Conservation (phyloP, 169 alveolate species). For the Cryptosporidium sp. region DNA sequence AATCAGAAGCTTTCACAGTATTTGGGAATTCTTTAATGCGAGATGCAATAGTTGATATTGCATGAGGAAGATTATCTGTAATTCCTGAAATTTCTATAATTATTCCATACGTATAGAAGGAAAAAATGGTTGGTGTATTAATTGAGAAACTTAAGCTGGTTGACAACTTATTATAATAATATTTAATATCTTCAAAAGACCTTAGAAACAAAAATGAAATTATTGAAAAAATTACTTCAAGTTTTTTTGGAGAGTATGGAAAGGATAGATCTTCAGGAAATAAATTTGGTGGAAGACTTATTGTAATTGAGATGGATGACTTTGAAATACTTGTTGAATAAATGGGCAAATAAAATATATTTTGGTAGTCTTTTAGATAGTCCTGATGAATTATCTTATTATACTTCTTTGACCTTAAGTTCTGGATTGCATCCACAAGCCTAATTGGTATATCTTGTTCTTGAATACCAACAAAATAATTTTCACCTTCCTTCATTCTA, state of each 20-base stretch:
- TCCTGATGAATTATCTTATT: conserved; percentile 8
- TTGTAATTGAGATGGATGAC: conserved; percentile 5
- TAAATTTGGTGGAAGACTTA: conserved; percentile 3
- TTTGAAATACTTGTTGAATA: neutral
- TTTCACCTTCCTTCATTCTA: neutral
- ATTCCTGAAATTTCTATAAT: conserved; percentile 1
- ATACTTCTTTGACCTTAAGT: conserved; percentile 1
- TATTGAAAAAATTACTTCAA: conserved; percentile 24
- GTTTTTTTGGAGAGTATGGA: conserved; percentile 11
- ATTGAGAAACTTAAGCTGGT: neutral
- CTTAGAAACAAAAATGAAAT: conserved; percentile 12
- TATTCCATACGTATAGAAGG: conserved; percentile 27
- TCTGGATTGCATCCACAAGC: conserved; percentile 32
- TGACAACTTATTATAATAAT: neutral
- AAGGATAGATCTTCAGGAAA: neutral
- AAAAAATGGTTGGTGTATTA: conserved; percentile 14
- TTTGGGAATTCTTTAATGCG: neutral
- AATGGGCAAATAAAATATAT: conserved; percentile 29
- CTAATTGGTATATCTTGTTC: conserved; percentile 34
- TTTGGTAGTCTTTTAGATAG: conserved; percentile 31
- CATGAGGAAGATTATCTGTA: neutral
- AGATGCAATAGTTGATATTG: conserved; percentile 25
- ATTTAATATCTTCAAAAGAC: conserved; percentile 31
- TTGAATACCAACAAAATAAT: neutral
- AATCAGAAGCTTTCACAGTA: conserved; percentile 7